A percentile compares a stretch with the other conserved stretches of the same genome.
phyloP scores from a whole-genome alignment of 257 asterid species.

The Nemophila menziesii region DNA sequence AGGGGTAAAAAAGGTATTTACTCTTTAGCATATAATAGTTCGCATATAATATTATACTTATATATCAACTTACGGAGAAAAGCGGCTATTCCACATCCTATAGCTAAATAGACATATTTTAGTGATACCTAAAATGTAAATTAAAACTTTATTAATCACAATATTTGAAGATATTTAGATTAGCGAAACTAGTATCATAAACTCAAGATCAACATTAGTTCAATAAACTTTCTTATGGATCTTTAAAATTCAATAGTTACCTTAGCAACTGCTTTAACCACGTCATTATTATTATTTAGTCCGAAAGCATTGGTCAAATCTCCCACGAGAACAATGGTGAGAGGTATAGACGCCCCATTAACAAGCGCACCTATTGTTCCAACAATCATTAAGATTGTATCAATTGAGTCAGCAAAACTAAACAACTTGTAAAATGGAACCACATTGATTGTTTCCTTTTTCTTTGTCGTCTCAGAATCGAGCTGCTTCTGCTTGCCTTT shows the following conservation, averaged over 20 bases:
- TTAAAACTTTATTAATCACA: too few species aligned
- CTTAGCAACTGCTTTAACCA: background rate
- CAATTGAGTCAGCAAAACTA: conserved; percentile 23
- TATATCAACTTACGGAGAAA: conserved; percentile 9
- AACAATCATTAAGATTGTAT: conserved; percentile 25
- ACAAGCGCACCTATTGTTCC: conserved; percentile 35
- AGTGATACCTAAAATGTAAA: conserved; percentile 9
- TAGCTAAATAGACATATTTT: conserved; percentile 11
- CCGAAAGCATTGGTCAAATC: conserved; percentile 23
- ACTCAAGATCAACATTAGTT: too few species aligned
- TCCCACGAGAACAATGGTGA: conserved; percentile 24
- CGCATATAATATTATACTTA: too few species aligned
- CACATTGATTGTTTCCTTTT: background rate
- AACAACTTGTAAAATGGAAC: conserved; percentile 12
- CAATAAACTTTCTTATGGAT: too few species aligned
- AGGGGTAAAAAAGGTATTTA: too few species aligned
- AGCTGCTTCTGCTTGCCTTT: background rate
- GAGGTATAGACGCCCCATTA: conserved; percentile 29
- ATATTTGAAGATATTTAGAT: too few species aligned
- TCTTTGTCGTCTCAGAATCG: background rate
- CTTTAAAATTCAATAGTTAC: conserved; percentile 4
- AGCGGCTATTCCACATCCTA: conserved; percentile 14
- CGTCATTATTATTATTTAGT: background rate
- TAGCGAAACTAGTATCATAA: too few species aligned
- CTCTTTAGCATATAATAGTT: too few species aligned